Evolutionary conservation across 352 stramenopile species (phyloP), one percentile per base, ranked within the genome.

Genomic region (Halophytophthora polymorphica): DNA sequence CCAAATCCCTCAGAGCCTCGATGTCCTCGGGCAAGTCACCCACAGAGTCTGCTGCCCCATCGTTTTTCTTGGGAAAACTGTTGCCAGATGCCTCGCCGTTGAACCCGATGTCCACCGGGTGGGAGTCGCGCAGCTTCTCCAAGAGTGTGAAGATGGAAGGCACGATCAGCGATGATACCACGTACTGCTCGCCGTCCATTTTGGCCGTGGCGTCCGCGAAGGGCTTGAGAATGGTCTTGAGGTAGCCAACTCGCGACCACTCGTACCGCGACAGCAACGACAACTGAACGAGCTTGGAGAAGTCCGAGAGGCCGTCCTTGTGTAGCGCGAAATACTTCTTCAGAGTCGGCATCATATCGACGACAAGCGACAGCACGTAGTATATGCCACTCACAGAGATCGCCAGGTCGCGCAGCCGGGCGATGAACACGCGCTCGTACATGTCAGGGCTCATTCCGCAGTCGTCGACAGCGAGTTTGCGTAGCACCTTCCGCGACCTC

Each of bases 241-340:
- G 54, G 47, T 83, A 82, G 8, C 58, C 65, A 18, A 85, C 73
- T 11, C 75, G 73, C 21, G 75, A 77, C 80, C 80, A 90, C 29
- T 90, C 80, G 49, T 86, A 87, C 17, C 57, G 51, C 25, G 80
- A 88, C n/a, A 90, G 60, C 6, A 67, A 73, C 3, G 72, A 69
- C 10, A 90, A 52, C 49, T 90, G 79, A 21, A 88, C 67, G 6
- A 90, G 55, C 50, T 90, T 90, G 25, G 79, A 86, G 25, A 85
- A 71, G 37, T 90, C 79, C 1, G 74, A 83, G 10, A 62, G 47
- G 11, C 64, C 61, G 22, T 86, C 64, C 23, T 81, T 78, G 59
- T 90, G 76, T 14, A 81, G 13, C n/a, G 64, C 53, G 46, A 88
- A 88, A 21, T 90, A 90, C 17, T 78, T 71, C 39, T 81, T 69